Base-by-base conservation (phyloP, 768 basidiomycete genomes). In the Cyathus striatus region DNA sequence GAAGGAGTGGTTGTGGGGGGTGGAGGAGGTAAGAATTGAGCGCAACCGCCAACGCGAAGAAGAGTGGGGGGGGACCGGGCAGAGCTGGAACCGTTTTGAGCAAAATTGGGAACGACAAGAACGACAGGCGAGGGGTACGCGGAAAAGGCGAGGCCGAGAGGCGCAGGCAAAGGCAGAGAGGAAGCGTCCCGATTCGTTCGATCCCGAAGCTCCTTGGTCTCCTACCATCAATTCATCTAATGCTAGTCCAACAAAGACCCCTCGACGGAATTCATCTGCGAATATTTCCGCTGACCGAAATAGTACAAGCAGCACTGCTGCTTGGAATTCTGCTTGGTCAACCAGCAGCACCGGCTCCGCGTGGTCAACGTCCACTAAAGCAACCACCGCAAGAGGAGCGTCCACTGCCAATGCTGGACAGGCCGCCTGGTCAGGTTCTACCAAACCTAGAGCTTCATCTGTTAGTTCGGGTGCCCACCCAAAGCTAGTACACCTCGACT, bases 1-100 rank as follows among this genome's bases (percentile, higher is more conserved):
- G 34, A 27, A 48, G 35, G 44, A 45, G 22, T 20, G 35, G 35
- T 14, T 20, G 14, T 46, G 51, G 38, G 47, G 25, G 38, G 51
- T 54, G 47, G 53, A 53, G 38, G 61, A 67, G 34, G 70, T 69
- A 32, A 69, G 71, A 18, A 65, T 70, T 39, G 72, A 76, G 46
- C 68, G 73, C 23, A 72, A 69, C 51, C 63, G 69, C 7, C 70
- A 73, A 36, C 66, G 68, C 40, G 73, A 65, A 43, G 45, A 56
- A n/a, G 65, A 64, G 3, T n/a, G n/a, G n/a, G n/a, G n/a, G n/a
- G n/a, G n/a, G n/a, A n/a, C n/a, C n/a, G n/a, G n/a, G n/a, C n/a
- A n/a, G n/a, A n/a, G n/a, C n/a, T n/a, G n/a, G n/a, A n/a, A n/a
- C n/a, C n/a, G n/a, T n/a, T n/a, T n/a, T n/a, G n/a, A n/a, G n/a